phyloP scores from a whole-genome alignment of 208 protist species.

The Leishmania aethiopica region DNA sequence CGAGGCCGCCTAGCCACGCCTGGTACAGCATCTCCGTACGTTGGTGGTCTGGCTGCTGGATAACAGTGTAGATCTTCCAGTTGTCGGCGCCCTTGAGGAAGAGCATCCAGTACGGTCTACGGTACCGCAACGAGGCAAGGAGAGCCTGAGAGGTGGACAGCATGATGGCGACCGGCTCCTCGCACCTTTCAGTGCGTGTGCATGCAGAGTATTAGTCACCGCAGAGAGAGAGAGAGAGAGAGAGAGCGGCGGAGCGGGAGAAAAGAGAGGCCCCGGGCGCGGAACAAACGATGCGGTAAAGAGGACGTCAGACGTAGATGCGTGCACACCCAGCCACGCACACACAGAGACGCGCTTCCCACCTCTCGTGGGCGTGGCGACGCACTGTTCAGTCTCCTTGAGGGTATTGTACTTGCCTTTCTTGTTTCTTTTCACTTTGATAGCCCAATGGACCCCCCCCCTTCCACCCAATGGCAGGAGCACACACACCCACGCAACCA shows the following conservation, averaged over 20 bases:
- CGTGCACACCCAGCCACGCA: not conserved
- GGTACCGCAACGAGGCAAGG: slow-evolving; percentile 60
- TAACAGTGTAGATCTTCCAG: slow-evolving; percentile 93
- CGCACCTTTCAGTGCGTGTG: not conserved
- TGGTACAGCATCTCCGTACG: slow-evolving; percentile 94
- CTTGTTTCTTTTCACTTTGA: not conserved
- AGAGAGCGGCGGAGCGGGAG: no score
- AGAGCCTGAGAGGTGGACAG: slow-evolving; percentile 25
- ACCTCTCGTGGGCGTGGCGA: not conserved
- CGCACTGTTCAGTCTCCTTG: not conserved
- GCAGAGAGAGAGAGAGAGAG: not conserved
- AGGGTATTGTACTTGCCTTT: not conserved
- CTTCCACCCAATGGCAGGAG: not conserved
- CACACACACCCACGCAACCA: not conserved
- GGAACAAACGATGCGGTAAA: not conserved
- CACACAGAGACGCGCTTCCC: not conserved
- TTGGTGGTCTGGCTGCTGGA: slow-evolving; percentile 91
- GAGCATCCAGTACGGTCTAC: slow-evolving; percentile 82
- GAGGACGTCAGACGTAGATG: not conserved
- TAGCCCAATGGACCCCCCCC: not conserved
- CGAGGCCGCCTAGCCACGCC: slow-evolving; percentile 91
- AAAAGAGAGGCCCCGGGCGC: not conserved
- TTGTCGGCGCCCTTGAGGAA: slow-evolving; percentile 91
- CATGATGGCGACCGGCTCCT: slow-evolving; percentile 26
- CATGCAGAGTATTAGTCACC: not conserved